These are phyloP conservation scores for Sherardia arvensis DNA, from an alignment of 257 asterid genomes.

Conservation along the genomic window DNA sequence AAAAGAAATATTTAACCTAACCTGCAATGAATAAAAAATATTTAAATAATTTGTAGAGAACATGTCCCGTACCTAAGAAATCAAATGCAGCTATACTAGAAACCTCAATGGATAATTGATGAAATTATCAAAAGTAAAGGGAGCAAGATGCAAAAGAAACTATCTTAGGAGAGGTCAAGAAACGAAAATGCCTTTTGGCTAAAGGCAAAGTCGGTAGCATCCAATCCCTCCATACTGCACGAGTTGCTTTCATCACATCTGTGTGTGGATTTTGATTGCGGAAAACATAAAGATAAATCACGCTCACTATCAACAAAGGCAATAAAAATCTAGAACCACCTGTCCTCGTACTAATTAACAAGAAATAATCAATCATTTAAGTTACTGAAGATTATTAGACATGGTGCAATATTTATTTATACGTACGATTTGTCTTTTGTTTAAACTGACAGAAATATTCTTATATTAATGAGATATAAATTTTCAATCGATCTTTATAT, in stretches of 20 bases:
- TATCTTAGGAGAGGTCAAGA: neutral
- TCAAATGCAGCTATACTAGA: neutral
- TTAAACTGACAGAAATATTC: no score
- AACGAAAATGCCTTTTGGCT: neutral
- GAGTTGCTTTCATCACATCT: conserved; percentile 3
- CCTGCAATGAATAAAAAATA: no score
- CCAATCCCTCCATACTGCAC: neutral
- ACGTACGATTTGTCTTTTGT: no score
- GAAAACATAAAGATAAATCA: neutral
- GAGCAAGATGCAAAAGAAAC: neutral
- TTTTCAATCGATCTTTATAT: no score
- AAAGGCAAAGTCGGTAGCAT: neutral
- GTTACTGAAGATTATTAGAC: no score
- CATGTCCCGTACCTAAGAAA: no score
- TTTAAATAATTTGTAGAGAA: no score
- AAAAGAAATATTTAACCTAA: no score
- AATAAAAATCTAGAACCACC: neutral
- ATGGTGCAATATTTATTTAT: no score
- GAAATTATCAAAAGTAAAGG: neutral
- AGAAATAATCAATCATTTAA: no score
- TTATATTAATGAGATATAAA: no score
- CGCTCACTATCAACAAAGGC: neutral
- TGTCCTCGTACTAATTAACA: neutral
- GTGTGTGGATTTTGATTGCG: neutral
- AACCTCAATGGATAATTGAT: neutral